Percentiles rank a stretch among this genome's conserved stretches.
phyloP scores from a whole-genome alignment of 2,329 filamentous ascomycete genomes.

The Aureobasidium leucospermi region DNA sequence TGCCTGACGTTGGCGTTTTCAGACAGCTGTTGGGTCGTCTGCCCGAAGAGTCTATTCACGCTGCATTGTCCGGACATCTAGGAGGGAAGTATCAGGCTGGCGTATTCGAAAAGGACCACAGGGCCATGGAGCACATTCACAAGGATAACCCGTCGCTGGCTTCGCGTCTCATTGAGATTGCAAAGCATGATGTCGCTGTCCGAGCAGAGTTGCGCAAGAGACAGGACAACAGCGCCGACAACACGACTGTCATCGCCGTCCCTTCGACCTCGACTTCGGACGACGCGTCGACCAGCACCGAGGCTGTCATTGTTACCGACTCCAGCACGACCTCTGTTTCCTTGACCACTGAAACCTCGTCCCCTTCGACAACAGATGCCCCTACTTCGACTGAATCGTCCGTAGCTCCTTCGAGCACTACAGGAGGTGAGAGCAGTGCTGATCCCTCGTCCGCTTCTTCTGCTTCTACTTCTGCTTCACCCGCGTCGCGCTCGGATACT shows the following conservation, averaged over 20 bases:
- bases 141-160: constrained; percentile 55
- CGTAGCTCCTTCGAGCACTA: constrained; percentile 15
- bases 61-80: constrained; percentile 57
- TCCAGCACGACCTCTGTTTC: constrained; percentile 21
- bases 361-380: not conserved
- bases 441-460: constrained; percentile 16
- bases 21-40: constrained; percentile 50
- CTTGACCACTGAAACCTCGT: constrained; percentile 19
- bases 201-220: constrained; percentile 36
- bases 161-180: constrained; percentile 56
- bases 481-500: constrained; percentile 11
- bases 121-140: constrained; percentile 57
- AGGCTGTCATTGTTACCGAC: constrained; percentile 21
- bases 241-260: constrained; percentile 19
- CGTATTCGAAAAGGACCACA: constrained; percentile 57
- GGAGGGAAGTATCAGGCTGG: constrained; percentile 60
- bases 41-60: constrained; percentile 56
- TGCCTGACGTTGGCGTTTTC: constrained; percentile 34
- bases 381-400: constrained; percentile 16
- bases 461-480: constrained; percentile 16
- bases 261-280: constrained; percentile 7
- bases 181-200: constrained; percentile 37
- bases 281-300: constrained; percentile 18
- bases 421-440: constrained; percentile 19
- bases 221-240: constrained; percentile 23